Base-by-base conservation (phyloP, 2,329 filamentous ascomycete species). In the Alternaria ventricosa region DNA sequence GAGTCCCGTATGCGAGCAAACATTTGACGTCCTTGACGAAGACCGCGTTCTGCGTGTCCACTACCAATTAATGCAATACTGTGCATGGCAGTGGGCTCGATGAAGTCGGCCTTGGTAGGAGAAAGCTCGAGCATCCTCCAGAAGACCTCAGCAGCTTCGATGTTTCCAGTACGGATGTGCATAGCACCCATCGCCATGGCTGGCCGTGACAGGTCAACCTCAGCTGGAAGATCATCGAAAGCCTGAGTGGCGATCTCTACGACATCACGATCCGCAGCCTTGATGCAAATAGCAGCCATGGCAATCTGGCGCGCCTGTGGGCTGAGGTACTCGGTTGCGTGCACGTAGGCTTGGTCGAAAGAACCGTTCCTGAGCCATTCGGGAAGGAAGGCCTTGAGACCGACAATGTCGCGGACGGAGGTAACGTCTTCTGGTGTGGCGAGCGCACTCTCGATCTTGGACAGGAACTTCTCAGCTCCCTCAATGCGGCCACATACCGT, bases 1-100 rank as follows among this genome's bases (percentile, higher is more conserved):
- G 87, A 84, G 61, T 88, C 87, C 63, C 92, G 90, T 71, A 97
- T 93, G 64, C 92, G 90, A 75, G 90, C 85, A 80, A 97, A 97
- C 92, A 97, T 96, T 75, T 89, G 85, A 71, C 96, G 92, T 10
- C 92, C 90, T 77, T 96, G 89, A 12, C 86, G 84, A 62, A 98
- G 82, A 54, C 91, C 96, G 75, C 95, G 92, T n/a, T 90, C 89
- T 53, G 94, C 87, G 74, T 94, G 90, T 45, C 94, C 93, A 66
- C 92, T 93, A 57, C 92, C 92, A 76, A 98, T 91, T 79, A 98
- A 85, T 51, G 94, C 93, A 61, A 97, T 89, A 13, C 92, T 89
- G 75, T 95, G 97, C 93, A 97, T 97, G 61, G 92, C 88, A 12
- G 93, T 91, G 23, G 94, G 92, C 82, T 97, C 94, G 66, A 97